These are phyloP conservation scores for Rhodotorula kratochvilovae DNA, from an alignment of 768 basidiomycete genomes.

Conservation along the genomic window DNA sequence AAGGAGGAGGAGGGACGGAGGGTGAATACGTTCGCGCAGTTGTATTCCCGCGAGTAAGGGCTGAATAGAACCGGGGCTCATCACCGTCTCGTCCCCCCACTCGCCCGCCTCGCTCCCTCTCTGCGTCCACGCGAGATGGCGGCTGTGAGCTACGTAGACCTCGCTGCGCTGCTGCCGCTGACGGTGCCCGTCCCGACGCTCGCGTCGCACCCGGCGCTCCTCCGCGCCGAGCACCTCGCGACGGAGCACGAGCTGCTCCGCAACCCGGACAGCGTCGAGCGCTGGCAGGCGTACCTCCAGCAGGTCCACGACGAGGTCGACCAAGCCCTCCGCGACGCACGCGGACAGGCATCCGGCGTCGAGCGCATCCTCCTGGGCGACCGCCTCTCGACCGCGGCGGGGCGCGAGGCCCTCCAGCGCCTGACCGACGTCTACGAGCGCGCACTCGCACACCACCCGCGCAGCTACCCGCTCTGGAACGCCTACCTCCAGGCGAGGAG, in stretches of 20 bases:
- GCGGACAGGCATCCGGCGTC: slow-evolving; percentile 49
- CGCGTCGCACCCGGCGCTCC: slow-evolving; percentile 66
- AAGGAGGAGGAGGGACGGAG: background rate
- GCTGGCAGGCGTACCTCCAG: slow-evolving; percentile 86
- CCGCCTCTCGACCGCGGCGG: slow-evolving; percentile 61
- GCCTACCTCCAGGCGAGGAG: slow-evolving; percentile 79
- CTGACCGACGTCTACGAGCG: slow-evolving; percentile 90
- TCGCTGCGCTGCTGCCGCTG: slow-evolving; percentile 68
- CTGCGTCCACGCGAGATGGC: background rate
- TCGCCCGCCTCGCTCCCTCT: background rate
- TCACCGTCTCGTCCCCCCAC: background rate
- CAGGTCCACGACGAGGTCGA: slow-evolving; percentile 64
- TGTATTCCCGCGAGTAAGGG: too few species aligned
- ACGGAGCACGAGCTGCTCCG: slow-evolving; percentile 90
- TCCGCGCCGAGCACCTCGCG: slow-evolving; percentile 69
- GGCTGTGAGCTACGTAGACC: slow-evolving; percentile 2
- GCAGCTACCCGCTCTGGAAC: slow-evolving; percentile 93
- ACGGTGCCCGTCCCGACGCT: slow-evolving; percentile 80
- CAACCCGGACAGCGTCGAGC: slow-evolving; percentile 82
- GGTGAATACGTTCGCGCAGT: too few species aligned
- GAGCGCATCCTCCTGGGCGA: slow-evolving; percentile 63
- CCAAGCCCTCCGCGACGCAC: slow-evolving; percentile 42
- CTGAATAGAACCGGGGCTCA: too few species aligned
- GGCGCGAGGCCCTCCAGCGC: slow-evolving; percentile 72
- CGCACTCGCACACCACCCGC: slow-evolving; percentile 78